Base-by-base conservation (phyloP, 768 basidiomycete species). In the Scleroderma bovista region DNA sequence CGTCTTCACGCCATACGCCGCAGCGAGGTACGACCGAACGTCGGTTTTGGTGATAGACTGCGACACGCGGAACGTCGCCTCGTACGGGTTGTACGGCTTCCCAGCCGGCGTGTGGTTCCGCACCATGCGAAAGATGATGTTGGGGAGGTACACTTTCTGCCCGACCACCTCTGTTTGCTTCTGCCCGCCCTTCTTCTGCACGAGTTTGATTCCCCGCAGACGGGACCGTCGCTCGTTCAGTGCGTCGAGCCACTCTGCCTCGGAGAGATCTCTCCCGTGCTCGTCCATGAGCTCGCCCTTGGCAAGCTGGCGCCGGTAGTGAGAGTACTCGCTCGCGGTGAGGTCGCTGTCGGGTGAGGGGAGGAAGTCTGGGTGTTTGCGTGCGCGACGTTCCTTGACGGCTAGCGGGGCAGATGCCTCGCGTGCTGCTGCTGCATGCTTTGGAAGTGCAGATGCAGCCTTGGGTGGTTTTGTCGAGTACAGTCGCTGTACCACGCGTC, bases 11-110 rank as follows among this genome's bases (percentile, higher is more conserved):
- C 89, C 88, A 58, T 97, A 97, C n/a, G 86, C 79, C 31, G 91
- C 78, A 46, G 71, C 70, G 42, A 97, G 79, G 64, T 95, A 93
- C 0, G 87, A 86, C 36, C 92, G 84, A 33, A 97, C 72, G 70
- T 97, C 93, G 50, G 86, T 89, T 70, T 97, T 97, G 38, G 93
- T 96, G 68, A 94, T 75, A 38, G 82, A 86, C 54, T 81, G 80
- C n/a, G 92, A 87, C 36, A 95, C 76, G 48, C 91, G 88, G 73
- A 97, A 95, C 3, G 93, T 97, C 9, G 93, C 93, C 66, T 93
- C 86, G 72, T 86, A 93, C 1, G 93, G 93, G 54, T 97, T 94
- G 75, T 97, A 97, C 1, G 91, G 75, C 57, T 87, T 72, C 1
- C 86, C 88, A 3, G 70, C 67, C 0, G 77, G 82, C 0, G 91